Conservation (phyloP, 75 land plant genomes). For the Adiantum capillusveneris region DNA sequence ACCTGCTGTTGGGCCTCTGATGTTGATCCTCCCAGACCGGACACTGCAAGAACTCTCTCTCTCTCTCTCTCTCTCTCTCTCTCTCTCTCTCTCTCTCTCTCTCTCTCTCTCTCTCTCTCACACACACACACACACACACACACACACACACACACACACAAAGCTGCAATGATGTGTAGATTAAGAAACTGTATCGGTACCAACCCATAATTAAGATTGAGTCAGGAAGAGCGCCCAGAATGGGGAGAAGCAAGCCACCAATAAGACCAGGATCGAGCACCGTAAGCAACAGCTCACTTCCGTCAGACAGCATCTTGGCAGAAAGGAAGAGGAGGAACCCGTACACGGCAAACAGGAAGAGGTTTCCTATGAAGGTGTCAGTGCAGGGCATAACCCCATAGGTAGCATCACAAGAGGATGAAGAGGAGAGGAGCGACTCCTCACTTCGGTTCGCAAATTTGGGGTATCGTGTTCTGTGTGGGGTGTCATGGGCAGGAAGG, state of each 20-base stretch:
- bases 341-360: constrained; percentile 47
- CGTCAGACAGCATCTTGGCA: constrained; percentile 56
- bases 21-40: constrained; percentile 32
- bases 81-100: neutral
- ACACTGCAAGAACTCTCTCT: constrained; percentile 27
- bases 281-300: constrained; percentile 66
- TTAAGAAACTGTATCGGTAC: neutral
- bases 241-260: constrained; percentile 73
- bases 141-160: no score
- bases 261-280: constrained; percentile 61
- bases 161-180: no score
- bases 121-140: no score
- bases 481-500: no score
- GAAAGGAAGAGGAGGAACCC: constrained; percentile 53
- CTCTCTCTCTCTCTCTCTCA: constrained; percentile 1
- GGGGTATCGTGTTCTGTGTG: no score
- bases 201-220: constrained; percentile 68
- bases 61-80: neutral
- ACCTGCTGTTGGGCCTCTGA: constrained; percentile 44
- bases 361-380: constrained; percentile 40
- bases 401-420: constrained; percentile 42
- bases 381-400: constrained; percentile 81
- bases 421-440: neutral
- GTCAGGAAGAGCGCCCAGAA: constrained; percentile 81
- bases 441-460: no score